Percentiles rank a stretch among this genome's conserved stretches.
Evolutionary conservation across 2,329 filamentous ascomycete species (phyloP).

Genomic region (Paradendryphiella salina): DNA sequence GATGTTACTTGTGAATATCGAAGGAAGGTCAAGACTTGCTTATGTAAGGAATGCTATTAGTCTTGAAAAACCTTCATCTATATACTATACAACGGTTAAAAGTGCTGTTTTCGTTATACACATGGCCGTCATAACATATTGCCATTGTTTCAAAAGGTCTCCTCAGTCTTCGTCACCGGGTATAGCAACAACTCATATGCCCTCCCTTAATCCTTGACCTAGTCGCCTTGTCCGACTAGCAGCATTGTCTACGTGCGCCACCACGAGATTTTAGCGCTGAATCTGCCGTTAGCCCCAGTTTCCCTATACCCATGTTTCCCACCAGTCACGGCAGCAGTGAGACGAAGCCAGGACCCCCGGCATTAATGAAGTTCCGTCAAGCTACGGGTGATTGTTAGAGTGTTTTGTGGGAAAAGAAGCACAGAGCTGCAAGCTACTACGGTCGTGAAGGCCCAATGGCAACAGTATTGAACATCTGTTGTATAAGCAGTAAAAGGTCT

Average conservation of each 20-base stretch:
- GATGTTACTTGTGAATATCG: neutral
- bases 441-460: no score
- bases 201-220: neutral
- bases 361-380: constrained; percentile 8
- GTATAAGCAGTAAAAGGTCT: no score
- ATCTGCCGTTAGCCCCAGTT: no score
- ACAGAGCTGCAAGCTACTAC: no score
- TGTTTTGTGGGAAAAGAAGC: constrained; percentile 6
- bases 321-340: neutral
- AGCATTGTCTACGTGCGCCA: no score
- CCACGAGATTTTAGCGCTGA: no score
- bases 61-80: constrained; percentile 5
- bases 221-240: neutral
- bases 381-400: constrained; percentile 6
- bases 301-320: neutral
- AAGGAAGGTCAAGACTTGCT: neutral
- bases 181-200: neutral
- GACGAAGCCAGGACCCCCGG: neutral
- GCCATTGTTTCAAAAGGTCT: constrained; percentile 4
- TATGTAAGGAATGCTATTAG: neutral
- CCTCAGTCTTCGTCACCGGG: neutral
- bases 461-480: no score
- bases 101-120: neutral
- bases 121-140: constrained; percentile 5
- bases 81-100: constrained; percentile 10